Evolutionary conservation across 192 early-diverging fungal species (phyloP).

Genomic region (Gaertneriomyces semiglobifer): DNA sequence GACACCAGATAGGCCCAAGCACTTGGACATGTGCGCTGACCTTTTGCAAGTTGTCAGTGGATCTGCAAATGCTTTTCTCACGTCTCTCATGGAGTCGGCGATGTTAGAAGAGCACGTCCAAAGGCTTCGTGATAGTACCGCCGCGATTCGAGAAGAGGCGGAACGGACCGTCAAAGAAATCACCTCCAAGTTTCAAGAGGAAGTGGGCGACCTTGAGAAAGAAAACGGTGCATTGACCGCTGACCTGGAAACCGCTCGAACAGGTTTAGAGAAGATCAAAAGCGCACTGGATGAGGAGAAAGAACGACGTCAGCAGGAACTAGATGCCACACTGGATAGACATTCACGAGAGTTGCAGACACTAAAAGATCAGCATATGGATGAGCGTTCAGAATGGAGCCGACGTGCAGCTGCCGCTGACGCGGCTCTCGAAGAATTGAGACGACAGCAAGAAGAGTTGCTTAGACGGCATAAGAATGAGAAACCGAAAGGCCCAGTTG

Average conservation of each 20-base stretch:
- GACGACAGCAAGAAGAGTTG: not conserved
- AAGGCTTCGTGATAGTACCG: constrained; percentile 5
- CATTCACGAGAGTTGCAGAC: constrained; percentile 3
- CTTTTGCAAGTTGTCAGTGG: constrained; percentile 6
- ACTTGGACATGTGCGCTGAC: constrained; percentile 7
- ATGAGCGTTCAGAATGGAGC: no score
- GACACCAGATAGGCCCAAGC: not conserved
- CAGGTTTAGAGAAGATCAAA: constrained; percentile 3
- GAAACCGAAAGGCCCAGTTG: not conserved
- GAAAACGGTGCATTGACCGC: constrained; percentile 13
- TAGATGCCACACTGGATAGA: not conserved
- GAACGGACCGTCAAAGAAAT: constrained; percentile 21
- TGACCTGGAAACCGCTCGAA: not conserved
- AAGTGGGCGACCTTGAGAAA: constrained; percentile 2
- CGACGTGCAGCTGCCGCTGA: no score
- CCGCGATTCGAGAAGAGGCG: constrained; percentile 14
- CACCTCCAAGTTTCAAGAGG: constrained; percentile 4
- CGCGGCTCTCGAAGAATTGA: not conserved
- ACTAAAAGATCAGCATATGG: not conserved
- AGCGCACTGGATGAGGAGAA: constrained; percentile 5
- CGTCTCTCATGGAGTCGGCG: not conserved
- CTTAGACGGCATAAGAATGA: not conserved
- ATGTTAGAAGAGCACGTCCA: constrained; percentile 15
- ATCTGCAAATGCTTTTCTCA: not conserved
- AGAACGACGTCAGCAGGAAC: not conserved